Evolutionary conservation across 805 yeast species (phyloP).

Genomic region (Isabelozyma gotoi): DNA sequence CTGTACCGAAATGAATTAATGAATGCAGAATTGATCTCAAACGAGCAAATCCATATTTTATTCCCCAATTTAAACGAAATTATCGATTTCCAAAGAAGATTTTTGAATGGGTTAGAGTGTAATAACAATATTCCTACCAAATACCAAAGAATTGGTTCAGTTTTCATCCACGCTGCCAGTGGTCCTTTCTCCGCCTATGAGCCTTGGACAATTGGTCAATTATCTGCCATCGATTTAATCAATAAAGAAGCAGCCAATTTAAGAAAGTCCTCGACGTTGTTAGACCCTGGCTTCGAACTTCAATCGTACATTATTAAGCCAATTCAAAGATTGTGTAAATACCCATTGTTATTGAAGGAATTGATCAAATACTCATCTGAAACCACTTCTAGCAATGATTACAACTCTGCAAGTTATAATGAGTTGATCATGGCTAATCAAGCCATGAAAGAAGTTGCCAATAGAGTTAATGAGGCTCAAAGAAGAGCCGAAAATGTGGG

Average conservation of each 20-base stretch:
- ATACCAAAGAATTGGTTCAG: constrained; percentile 84
- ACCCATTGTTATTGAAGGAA: constrained; percentile 80
- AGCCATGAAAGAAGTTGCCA: constrained; percentile 80
- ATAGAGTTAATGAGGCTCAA: constrained; percentile 89
- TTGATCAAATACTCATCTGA: constrained; percentile 64
- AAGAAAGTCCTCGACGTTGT: constrained; percentile 51
- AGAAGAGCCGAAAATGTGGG: constrained; percentile 85
- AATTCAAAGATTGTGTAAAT: constrained; percentile 92
- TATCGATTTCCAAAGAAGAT: constrained; percentile 88
- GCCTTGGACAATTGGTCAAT: constrained; percentile 91
- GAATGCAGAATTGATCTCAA: constrained; percentile 63
- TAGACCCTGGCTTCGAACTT: constrained; percentile 84
- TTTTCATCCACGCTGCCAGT: constrained; percentile 77
- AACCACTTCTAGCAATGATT: constrained; percentile 6
- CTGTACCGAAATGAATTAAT: constrained; percentile 68
- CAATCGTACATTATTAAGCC: constrained; percentile 91
- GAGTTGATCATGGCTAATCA: constrained; percentile 72
- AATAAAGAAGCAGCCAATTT: constrained; percentile 60
- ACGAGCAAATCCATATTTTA: constrained; percentile 75
- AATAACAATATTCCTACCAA: constrained; percentile 72
- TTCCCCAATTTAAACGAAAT: constrained; percentile 84
- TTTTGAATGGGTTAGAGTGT: constrained; percentile 85
- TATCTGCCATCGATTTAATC: constrained; percentile 81
- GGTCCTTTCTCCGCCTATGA: constrained; percentile 86
- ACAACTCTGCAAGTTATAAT: constrained; percentile 39